phyloP scores from a whole-genome alignment of 306 rosid genomes.

The Glycine latifolia region DNA sequence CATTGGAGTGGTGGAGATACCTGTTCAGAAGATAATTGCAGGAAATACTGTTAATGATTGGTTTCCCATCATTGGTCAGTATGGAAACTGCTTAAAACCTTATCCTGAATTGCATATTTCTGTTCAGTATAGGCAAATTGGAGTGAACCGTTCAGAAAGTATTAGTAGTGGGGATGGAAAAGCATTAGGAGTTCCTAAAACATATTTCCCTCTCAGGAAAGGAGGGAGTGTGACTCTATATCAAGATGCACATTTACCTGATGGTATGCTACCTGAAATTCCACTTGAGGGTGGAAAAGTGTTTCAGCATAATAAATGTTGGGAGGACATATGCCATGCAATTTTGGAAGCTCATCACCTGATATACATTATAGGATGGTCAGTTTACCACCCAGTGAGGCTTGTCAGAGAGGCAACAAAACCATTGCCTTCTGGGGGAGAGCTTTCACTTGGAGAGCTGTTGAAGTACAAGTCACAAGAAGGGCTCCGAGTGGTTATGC shows the following conservation, averaged over 20 bases:
- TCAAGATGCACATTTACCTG: constrained; percentile 79
- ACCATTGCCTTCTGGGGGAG: constrained; percentile 71
- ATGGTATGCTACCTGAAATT: constrained; percentile 65
- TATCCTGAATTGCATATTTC: constrained; percentile 73
- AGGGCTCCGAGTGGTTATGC: constrained; percentile 67
- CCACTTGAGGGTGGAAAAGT: constrained; percentile 58
- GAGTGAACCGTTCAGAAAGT: constrained; percentile 38
- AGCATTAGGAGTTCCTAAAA: constrained; percentile 57
- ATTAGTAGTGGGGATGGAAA: constrained; percentile 37
- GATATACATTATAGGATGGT: constrained; percentile 74
- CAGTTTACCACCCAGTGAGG: constrained; percentile 61
- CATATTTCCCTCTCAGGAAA: constrained; percentile 72
- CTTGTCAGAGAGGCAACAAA: constrained; percentile 75
- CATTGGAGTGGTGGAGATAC: constrained; percentile 69
- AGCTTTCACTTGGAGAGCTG: constrained; percentile 72
- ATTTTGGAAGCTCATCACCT: constrained; percentile 77
- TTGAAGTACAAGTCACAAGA: constrained; percentile 81
- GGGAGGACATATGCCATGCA: constrained; percentile 84
- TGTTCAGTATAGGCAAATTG: constrained; percentile 57
- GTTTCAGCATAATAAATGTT: constrained; percentile 59
- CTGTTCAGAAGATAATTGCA: constrained; percentile 55
- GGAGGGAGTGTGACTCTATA: constrained; percentile 74
- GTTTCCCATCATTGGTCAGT: constrained; percentile 65
- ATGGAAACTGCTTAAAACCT: constrained; percentile 58
- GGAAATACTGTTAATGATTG: constrained; percentile 64